Evolutionary conservation across 2,329 filamentous ascomycete genomes (phyloP).

Genomic region (Phaeosphaeria sp.): DNA sequence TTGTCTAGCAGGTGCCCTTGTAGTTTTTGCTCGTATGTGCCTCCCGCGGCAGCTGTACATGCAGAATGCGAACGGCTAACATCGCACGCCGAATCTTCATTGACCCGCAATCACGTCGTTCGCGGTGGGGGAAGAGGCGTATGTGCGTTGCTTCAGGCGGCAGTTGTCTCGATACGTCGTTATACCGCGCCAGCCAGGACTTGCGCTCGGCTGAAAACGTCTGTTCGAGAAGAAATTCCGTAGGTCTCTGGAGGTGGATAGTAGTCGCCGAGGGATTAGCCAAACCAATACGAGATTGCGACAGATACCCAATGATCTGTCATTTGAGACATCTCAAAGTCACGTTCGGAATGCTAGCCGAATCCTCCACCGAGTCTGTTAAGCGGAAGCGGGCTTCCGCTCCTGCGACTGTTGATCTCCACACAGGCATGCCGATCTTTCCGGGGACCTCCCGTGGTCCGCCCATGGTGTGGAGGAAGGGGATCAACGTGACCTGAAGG

Average conservation of each 20-base stretch:
- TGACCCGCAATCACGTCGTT: background rate
- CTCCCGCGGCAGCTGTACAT: background rate
- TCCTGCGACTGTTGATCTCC: slow-evolving; percentile 3
- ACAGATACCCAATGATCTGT: background rate
- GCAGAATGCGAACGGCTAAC: background rate
- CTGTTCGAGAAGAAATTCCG: background rate
- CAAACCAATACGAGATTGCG: background rate
- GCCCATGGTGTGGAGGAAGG: slow-evolving; percentile 17
- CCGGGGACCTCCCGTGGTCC: slow-evolving; percentile 12
- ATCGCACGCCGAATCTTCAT: background rate
- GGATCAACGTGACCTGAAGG: slow-evolving; percentile 8
- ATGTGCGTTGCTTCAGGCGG: background rate
- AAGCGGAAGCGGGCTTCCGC: slow-evolving; percentile 7
- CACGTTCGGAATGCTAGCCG: background rate
- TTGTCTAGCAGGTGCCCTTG: too few species aligned
- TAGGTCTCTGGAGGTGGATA: background rate
- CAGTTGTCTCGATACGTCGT: background rate
- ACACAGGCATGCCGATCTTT: slow-evolving; percentile 3
- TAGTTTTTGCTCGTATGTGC: too few species aligned
- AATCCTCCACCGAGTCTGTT: background rate
- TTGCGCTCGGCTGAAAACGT: background rate
- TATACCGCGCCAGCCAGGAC: background rate
- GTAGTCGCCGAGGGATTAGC: background rate
- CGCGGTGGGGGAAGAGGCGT: background rate
- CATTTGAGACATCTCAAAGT: background rate